These are phyloP conservation scores for Arabidopsis hybrid DNA, from an alignment of 441 rosid species.

Conservation along the genomic window DNA sequence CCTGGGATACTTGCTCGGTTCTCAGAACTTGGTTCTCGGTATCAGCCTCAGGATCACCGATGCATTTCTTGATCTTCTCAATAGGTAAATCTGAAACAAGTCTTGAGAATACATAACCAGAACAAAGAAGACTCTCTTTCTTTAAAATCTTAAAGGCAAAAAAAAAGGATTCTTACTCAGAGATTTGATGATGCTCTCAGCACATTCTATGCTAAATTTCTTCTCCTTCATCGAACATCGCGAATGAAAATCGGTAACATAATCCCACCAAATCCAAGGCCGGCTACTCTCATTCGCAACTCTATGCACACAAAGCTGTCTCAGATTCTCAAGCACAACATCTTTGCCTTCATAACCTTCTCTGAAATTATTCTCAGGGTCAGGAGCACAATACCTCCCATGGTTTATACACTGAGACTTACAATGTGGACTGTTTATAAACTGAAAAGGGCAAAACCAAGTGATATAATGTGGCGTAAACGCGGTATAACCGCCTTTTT, in stretches of 20 bases:
- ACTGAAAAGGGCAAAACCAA: slow-evolving; percentile 86
- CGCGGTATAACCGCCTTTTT: slow-evolving; percentile 70
- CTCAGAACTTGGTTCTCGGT: slow-evolving; percentile 78
- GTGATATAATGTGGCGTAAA: slow-evolving; percentile 95
- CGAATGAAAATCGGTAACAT: slow-evolving; percentile 86
- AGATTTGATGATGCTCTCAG: slow-evolving; percentile 75
- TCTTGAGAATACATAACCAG: slow-evolving; percentile 11
- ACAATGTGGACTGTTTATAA: slow-evolving; percentile 71
- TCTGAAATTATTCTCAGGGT: slow-evolving; percentile 83
- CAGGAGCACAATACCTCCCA: slow-evolving; percentile 96
- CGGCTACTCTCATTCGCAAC: slow-evolving; percentile 74
- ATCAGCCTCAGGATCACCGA: slow-evolving; percentile 92
- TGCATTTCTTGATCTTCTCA: slow-evolving; percentile 76
- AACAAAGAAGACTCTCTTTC: background rate
- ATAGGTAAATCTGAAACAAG: slow-evolving; percentile 63
- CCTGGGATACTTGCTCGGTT: slow-evolving; percentile 78
- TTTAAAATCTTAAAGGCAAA: background rate
- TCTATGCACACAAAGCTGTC: slow-evolving; percentile 95
- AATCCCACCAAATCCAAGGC: slow-evolving; percentile 97
- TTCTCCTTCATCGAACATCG: slow-evolving; percentile 96
- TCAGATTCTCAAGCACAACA: slow-evolving; percentile 89
- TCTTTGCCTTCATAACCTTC: slow-evolving; percentile 94
- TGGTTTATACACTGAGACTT: slow-evolving; percentile 93
- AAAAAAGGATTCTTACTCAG: slow-evolving; percentile 56
- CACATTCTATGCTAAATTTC: slow-evolving; percentile 80